A percentile compares a stretch with the other conserved stretches of the same genome.
phyloP scores from a whole-genome alignment of 176 grass and related monocot species.

The Hyparrhenia diplandra region DNA sequence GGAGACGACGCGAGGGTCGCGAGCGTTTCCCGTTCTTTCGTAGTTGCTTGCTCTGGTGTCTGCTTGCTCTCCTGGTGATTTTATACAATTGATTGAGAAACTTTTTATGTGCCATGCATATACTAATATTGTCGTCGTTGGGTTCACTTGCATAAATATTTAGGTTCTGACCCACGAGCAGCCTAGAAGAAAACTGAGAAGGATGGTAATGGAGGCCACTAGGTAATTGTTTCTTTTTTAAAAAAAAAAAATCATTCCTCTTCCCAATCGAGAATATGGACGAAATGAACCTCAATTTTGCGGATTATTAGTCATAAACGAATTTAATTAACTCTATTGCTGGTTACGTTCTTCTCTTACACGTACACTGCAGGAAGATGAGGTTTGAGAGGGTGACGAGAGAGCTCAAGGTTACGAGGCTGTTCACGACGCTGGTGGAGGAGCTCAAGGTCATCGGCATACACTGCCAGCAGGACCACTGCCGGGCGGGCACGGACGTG shows the following conservation, averaged over 20 bases:
- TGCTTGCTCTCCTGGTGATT: background rate
- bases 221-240: slow-evolving; percentile 41
- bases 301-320: background rate
- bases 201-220: slow-evolving; percentile 85
- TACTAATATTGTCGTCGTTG: background rate
- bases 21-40: too few species aligned
- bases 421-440: slow-evolving; percentile 86
- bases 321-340: background rate
- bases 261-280: too few species aligned
- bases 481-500: slow-evolving; percentile 45
- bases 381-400: slow-evolving; percentile 84
- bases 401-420: slow-evolving; percentile 75
- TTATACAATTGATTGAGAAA: background rate
- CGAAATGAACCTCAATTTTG: too few species aligned
- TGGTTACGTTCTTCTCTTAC: background rate
- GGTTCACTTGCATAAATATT: background rate
- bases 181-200: slow-evolving; percentile 68
- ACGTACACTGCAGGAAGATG: too few species aligned
- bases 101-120: background rate
- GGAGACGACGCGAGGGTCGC: too few species aligned
- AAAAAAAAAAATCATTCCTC: too few species aligned
- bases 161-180: slow-evolving; percentile 61
- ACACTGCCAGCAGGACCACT: slow-evolving; percentile 29
- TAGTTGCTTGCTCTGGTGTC: too few species aligned
- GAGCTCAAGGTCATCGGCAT: slow-evolving; percentile 71